phyloP scores from a whole-genome alignment of 2,329 filamentous ascomycete genomes.

The Scytalidium sp. region DNA sequence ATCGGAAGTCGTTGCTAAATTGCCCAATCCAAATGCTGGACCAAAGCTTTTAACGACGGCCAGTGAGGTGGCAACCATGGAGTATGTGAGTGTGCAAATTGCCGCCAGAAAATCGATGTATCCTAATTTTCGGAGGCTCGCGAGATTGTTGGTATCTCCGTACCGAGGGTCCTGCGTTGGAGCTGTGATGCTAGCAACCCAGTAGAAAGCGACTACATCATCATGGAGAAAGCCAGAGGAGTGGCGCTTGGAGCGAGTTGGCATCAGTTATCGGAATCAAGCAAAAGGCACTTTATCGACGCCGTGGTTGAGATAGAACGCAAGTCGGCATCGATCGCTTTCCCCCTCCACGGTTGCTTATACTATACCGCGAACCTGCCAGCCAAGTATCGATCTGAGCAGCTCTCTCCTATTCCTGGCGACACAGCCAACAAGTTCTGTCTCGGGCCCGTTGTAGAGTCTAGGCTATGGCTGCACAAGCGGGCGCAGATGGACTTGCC shows the following conservation, averaged over 20 bases:
- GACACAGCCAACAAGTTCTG: too few relatives aligned
- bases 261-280: constrained; percentile 20
- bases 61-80: constrained; percentile 20
- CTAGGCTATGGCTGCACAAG: too few relatives aligned
- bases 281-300: constrained; percentile 27
- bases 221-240: constrained; percentile 33
- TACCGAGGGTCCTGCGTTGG: too few relatives aligned
- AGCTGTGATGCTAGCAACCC: constrained; percentile 13
- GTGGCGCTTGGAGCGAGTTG: constrained; percentile 25
- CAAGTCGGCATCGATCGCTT: constrained; percentile 29
- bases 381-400: too few relatives aligned
- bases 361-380: constrained; percentile 8
- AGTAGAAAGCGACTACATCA: constrained; percentile 34
- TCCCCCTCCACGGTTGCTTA: constrained; percentile 16
- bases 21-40: constrained; percentile 15
- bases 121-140: too few relatives aligned
- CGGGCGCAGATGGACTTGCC: too few relatives aligned
- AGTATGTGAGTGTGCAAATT: constrained; percentile 9
- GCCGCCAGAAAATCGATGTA: too few relatives aligned
- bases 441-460: too few relatives aligned
- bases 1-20: constrained; percentile 17
- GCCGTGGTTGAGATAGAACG: constrained; percentile 29
- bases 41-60: constrained; percentile 13
- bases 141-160: too few relatives aligned
- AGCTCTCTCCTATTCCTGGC: too few relatives aligned